These are phyloP conservation scores for Colletotrichum tropicicola DNA, from an alignment of 2,329 filamentous ascomycete species.

Conservation along the genomic window DNA sequence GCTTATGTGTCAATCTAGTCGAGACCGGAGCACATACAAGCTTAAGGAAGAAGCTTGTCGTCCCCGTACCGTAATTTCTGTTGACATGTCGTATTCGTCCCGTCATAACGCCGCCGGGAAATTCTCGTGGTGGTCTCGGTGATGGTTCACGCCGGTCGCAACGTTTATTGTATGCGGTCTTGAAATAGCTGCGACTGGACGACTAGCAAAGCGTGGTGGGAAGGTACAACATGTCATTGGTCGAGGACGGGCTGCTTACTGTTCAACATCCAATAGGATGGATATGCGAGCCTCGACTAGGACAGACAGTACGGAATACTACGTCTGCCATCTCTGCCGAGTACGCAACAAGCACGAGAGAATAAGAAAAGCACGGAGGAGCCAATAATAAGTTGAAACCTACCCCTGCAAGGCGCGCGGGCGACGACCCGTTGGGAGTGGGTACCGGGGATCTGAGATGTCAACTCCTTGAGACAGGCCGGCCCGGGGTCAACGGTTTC, in stretches of 20 bases:
- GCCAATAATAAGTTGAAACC: conserved; percentile 11
- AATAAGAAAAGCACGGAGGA: not conserved
- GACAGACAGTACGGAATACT: no score
- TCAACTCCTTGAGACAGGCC: conserved; percentile 23
- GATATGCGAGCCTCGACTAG: no score
- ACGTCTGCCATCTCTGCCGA: not conserved
- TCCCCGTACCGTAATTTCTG: no score
- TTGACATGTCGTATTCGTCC: not conserved
- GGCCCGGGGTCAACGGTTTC: conserved; percentile 15
- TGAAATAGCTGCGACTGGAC: conserved; percentile 18
- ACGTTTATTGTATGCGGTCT: not conserved
- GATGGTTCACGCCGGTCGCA: not conserved
- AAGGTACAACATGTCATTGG: not conserved
- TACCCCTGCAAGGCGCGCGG: not conserved
- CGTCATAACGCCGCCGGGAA: not conserved
- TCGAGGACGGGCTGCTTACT: not conserved
- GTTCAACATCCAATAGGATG: no score
- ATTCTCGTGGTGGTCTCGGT: not conserved
- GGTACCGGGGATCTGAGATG: not conserved
- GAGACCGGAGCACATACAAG: not conserved
- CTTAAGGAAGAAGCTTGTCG: not conserved
- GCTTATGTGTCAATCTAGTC: not conserved
- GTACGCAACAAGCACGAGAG: not conserved
- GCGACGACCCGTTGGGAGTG: not conserved
- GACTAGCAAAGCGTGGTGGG: not conserved